Base-by-base conservation (phyloP, 2,329 filamentous ascomycete species). In the Pseudogymnoascus sp. region DNA sequence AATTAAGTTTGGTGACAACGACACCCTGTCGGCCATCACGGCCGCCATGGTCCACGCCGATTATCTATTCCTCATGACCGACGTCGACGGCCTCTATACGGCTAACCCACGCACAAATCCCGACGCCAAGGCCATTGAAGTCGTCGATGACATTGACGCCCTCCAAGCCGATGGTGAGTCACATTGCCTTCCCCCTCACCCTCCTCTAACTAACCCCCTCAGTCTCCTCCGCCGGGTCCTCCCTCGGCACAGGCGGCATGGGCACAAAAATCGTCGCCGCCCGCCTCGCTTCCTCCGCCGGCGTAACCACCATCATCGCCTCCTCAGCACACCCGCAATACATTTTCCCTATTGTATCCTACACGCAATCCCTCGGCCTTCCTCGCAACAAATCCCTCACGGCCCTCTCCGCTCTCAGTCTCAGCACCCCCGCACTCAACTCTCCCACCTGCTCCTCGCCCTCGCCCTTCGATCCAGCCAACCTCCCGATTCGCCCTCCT, bases 1-100 rank as follows among this genome's bases (percentile, higher is more conserved):
- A 80, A 99, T 99, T 76, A 97, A 97, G 78, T 99, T 99, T 71
- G 94, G 94, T 66, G 94, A 99, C 78, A 99, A 99, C 68, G 94
- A 99, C 73, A 99, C 94, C 1, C 79, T 99, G 52, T 96, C 91
- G 10, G 94, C 94, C 61, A 96, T 99, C 67, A 96, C 94, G 0
- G 90, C 94, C 0, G 94, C 89, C 65, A 97, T 97, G 91, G 89
- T 97, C 18, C 90, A 96, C 69, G 94, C 94, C 57, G 92, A 99
- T 70, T 90, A 96, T 68, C 80, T 99, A 8, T 99, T 99, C 74
- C 81, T 99, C 64, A 97, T 99, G 94, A 99, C 94, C 0, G 94
- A 99, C 70, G 94, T 99, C 55, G 94, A 99, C 71, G 96, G 92
- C 71, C 79, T 99, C 10, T 99, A 99, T 73, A 91, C 95, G 73